Evolutionary conservation across 805 yeast genomes (phyloP).

Genomic region (Kuraishia floccosa): DNA sequence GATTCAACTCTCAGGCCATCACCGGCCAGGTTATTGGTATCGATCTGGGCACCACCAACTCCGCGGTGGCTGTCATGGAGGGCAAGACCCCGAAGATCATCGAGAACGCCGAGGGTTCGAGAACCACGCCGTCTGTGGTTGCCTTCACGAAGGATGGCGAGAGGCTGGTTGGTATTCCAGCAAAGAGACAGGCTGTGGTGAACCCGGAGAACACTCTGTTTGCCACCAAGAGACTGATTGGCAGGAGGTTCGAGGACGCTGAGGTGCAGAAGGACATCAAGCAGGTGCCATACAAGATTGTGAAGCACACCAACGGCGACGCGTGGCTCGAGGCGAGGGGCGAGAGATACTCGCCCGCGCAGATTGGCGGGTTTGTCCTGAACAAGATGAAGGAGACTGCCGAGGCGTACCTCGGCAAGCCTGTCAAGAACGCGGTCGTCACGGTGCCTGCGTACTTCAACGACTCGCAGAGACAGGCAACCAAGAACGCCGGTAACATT

Average conservation of each 20-base stretch:
- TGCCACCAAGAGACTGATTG: slow-evolving; percentile 76
- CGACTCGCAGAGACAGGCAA: slow-evolving; percentile 88
- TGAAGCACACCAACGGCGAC: slow-evolving; percentile 50
- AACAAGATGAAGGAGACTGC: slow-evolving; percentile 99
- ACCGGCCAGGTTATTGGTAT: slow-evolving; percentile 56
- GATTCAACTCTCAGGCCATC: slow-evolving; percentile 18
- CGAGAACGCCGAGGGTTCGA: slow-evolving; percentile 68
- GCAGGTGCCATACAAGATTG: slow-evolving; percentile 53
- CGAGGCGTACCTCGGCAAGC: slow-evolving; percentile 80
- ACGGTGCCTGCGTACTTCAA: slow-evolving; percentile 88
- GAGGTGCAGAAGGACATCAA: slow-evolving; percentile 61
- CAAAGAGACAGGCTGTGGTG: slow-evolving; percentile 66
- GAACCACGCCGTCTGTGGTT: slow-evolving; percentile 75
- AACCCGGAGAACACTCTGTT: slow-evolving; percentile 72
- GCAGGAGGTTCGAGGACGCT: slow-evolving; percentile 54
- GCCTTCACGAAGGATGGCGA: slow-evolving; percentile 43
- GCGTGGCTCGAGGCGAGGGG: slow-evolving; percentile 52
- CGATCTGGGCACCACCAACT: slow-evolving; percentile 79
- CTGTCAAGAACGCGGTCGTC: slow-evolving; percentile 81
- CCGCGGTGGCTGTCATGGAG: slow-evolving; percentile 72
- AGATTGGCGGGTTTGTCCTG: slow-evolving; percentile 61
- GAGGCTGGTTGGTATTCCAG: slow-evolving; percentile 53
- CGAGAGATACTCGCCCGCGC: slow-evolving; percentile 49
- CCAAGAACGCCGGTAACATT: slow-evolving; percentile 96
- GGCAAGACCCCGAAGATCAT: slow-evolving; percentile 53